Evolutionary conservation across 2,329 filamentous ascomycete species (phyloP), one percentile per base, ranked within the genome.

Genomic region (Fusarium sp.): DNA sequence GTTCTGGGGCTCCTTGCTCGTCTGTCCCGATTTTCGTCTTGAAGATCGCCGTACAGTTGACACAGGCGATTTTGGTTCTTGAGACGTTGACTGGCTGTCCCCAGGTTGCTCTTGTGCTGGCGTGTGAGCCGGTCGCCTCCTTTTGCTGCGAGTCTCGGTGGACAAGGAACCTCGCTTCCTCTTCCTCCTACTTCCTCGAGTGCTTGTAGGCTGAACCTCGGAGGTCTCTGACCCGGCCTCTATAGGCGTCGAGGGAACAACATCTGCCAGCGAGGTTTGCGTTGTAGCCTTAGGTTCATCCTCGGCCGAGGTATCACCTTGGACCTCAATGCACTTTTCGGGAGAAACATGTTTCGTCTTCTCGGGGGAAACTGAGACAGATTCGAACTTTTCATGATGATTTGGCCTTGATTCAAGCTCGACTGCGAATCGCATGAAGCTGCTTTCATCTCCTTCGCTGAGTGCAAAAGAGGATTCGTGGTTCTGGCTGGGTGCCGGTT

Each of bases 381-480:
- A 64, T 30, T 63, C 58, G 48, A 51, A 49, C 34, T 71, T 64
- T 55, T 68, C 64, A 32, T 71, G 57, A 9, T 70, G 70, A 32
- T 78, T 78, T 50, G 77, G 79, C 23, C 77, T 79, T 27, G 82
- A 80, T 66, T 86, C 85, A 11, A 87, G 75, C 68, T 87, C 84
- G n/a, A 83, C 81, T 5, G 84, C 81, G 8, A 88, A 78, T 53
- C 82, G 80, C 50, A 84, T 76, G 72, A 86, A 80, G 68, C 83
- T 84, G 34, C 78, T 80, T 61, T 87, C 84, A 48, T 85, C 85
- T 9, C 76, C 80, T 42, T 84, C 82, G 59, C 80, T 83, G 54
- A 82, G 69, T 14, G 78, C 78, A 68, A 83, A 83, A 2, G 82
- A 84, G 14, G 71, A 74, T 43, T 78, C 75, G 14, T 71, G 72